A percentile compares a stretch with the other conserved stretches of the same genome.
Evolutionary conservation across 495 filamentous ascomycete genomes (phyloP).

Genomic region (Paragyromitra xinjiangensis): DNA sequence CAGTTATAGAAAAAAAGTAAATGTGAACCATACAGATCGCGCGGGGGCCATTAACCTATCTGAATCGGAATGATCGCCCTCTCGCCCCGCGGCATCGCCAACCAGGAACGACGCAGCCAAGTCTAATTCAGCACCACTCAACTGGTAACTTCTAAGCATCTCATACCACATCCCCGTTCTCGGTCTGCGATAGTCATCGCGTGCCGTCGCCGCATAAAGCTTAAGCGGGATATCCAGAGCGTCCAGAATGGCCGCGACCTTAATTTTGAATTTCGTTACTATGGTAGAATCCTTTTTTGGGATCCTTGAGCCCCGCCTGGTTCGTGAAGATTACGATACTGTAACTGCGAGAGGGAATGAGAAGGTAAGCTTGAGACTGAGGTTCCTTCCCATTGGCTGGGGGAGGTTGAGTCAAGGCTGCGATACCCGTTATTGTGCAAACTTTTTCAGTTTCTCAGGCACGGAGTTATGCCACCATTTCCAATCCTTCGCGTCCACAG

Average conservation of each 20-base stretch:
- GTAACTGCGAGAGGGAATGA: slow-evolving; percentile 65
- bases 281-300: slow-evolving; percentile 75
- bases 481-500: slow-evolving; percentile 78
- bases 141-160: slow-evolving; percentile 74
- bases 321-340: slow-evolving; percentile 82
- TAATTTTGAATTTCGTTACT: slow-evolving; percentile 79
- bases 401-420: slow-evolving; percentile 18
- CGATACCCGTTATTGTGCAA: slow-evolving; percentile 76
- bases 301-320: slow-evolving; percentile 80
- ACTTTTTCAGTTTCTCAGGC: slow-evolving; percentile 68
- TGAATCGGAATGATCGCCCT: slow-evolving; percentile 76
- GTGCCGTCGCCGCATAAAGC: slow-evolving; percentile 83
- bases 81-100: slow-evolving; percentile 81
- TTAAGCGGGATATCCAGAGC: slow-evolving; percentile 78
- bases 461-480: slow-evolving; percentile 89
- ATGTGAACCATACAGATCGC: slow-evolving; percentile 29
- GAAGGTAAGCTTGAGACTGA: background rate
- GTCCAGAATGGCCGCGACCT: slow-evolving; percentile 68
- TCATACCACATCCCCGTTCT: slow-evolving; percentile 88
- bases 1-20: slow-evolving; percentile 26
- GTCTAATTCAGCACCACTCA: slow-evolving; percentile 69
- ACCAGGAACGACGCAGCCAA: slow-evolving; percentile 78
- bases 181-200: slow-evolving; percentile 84
- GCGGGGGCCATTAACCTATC: slow-evolving; percentile 68
- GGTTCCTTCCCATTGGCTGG: background rate